Base-by-base conservation (phyloP, 768 basidiomycete species). In the Boletellus emodensis region DNA sequence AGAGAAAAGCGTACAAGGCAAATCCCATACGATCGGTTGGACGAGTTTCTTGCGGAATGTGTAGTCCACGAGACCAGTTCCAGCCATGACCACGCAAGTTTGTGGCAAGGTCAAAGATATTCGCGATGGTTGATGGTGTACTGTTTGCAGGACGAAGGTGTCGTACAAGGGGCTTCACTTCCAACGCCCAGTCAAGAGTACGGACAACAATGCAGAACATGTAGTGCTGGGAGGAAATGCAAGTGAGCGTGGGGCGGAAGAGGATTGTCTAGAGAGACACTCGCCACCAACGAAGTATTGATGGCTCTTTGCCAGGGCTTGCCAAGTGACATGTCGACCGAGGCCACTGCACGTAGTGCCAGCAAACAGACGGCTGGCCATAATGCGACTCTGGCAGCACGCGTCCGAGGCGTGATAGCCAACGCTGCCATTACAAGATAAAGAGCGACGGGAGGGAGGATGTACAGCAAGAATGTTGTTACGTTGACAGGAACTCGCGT, bases 1-100 rank as follows among this genome's bases (percentile, higher is more conserved):
- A 72, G n/a, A 54, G 8, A 10, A 71, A 44, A 1, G 76, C 73
- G 9, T 64, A 51, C 12, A 64, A 44, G 5, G 71, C 35, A 58
- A 82, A 84, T 14, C 61, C 51, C 1, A 52, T 15, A 9, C 62
- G 70, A 17, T 76, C 73, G 1, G 60, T 51, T 4, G 73, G 69
- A 18, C 77, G 74, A 4, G 68, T 72, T 53, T 78, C 75, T 7
- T 51, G 62, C 10, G 68, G 61, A 24, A 65, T 28, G 42, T 58
- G 46, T 3, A 59, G 14, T 28, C 60, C 55, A 32, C 63, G 56
- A 1, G 81, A 80, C 77, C 81, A 85, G 38, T 76, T 66, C 84
- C 84, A 86, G 15, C 80, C 82, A 41, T 72, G 61, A 7, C 84
- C 85, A 17, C 84, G 80, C 12, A 81, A 57, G 52, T 76, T 81